Conservation (phyloP, 2,329 filamentous ascomycete genomes). For the Berkeleyomyces basicola region DNA sequence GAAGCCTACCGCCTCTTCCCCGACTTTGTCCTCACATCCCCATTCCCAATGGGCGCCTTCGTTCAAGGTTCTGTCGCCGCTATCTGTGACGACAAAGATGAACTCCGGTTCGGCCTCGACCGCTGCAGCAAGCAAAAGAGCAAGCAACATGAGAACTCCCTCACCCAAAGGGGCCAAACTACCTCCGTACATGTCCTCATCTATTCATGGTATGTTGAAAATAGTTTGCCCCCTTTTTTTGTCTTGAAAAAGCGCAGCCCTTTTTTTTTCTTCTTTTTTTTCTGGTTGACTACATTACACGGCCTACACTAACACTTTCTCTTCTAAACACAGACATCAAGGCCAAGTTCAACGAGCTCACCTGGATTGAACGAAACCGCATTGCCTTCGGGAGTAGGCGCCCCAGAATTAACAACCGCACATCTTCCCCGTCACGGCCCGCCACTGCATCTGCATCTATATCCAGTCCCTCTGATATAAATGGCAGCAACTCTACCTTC, state of each 20-base stretch:
- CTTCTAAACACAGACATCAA: conserved; percentile 27
- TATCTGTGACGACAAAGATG: conserved; percentile 3
- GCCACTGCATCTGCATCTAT: conserved; percentile 1
- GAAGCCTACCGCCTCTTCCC: not conserved
- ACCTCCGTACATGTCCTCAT: conserved; percentile 25
- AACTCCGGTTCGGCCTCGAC: conserved; percentile 4
- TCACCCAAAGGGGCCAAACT: conserved; percentile 18
- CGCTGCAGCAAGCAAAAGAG: not conserved
- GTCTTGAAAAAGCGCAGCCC: not conserved
- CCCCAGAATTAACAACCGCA: conserved; percentile 8
- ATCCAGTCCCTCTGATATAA: not conserved
- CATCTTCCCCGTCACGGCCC: conserved; percentile 5
- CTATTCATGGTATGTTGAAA: conserved; percentile 21
- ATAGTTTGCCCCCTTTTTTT: not conserved
- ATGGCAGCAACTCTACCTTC: not conserved
- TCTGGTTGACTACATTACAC: not conserved
- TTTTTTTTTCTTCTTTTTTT: not conserved
- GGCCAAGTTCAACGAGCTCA: conserved; percentile 35
- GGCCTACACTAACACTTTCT: not conserved
- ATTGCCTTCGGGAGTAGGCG: conserved; percentile 19
- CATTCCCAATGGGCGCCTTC: not conserved
- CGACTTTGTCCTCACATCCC: not conserved
- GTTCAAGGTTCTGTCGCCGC: not conserved
- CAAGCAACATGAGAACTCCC: conserved; percentile 1
- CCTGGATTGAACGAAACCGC: conserved; percentile 36